phyloP scores from a whole-genome alignment of 1,284 basidiomycete species.

The Heimioporus punctisporus region DNA sequence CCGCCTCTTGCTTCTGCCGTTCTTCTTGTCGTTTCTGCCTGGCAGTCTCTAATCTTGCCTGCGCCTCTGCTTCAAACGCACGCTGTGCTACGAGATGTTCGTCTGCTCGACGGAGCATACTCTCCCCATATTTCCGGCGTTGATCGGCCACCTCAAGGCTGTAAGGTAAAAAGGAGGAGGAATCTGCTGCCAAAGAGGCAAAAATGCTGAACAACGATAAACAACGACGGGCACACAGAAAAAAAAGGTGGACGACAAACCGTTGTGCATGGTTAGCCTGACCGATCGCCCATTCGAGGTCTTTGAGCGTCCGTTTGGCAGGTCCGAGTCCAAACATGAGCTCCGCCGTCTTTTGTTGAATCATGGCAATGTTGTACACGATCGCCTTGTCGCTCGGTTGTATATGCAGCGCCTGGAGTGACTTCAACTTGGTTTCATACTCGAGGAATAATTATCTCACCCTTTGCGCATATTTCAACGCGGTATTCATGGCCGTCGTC shows the following conservation, averaged over 20 bases:
- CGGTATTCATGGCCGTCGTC: slow-evolving; percentile 77
- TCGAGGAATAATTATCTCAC: not conserved
- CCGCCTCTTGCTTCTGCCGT: slow-evolving; percentile 55
- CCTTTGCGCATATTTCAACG: slow-evolving; percentile 79
- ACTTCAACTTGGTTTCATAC: not conserved
- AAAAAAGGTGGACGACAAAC: slow-evolving; percentile 41
- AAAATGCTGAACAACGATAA: slow-evolving; percentile 62
- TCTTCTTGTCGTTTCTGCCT: slow-evolving; percentile 70
- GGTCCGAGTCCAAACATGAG: slow-evolving; percentile 77
- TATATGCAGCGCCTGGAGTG: slow-evolving; percentile 71
- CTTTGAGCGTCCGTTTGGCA: slow-evolving; percentile 77
- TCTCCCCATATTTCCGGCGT: slow-evolving; percentile 85
- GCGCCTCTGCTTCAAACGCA: slow-evolving; percentile 73
- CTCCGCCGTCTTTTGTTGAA: slow-evolving; percentile 93
- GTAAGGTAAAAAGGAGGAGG: slow-evolving; percentile 76
- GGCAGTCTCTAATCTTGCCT: slow-evolving; percentile 76
- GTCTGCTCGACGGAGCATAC: slow-evolving; percentile 78
- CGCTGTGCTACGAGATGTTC: slow-evolving; percentile 77
- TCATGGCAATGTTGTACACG: slow-evolving; percentile 95
- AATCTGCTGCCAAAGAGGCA: slow-evolving; percentile 77
- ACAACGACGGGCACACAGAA: not conserved
- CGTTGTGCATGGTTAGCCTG: slow-evolving; percentile 90
- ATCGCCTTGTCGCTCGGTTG: slow-evolving; percentile 88
- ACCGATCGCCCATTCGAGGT: slow-evolving; percentile 77
- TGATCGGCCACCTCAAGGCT: slow-evolving; percentile 87